phyloP scores from a whole-genome alignment of 2,329 filamentous ascomycete species.

The Aspergillus sp. region DNA sequence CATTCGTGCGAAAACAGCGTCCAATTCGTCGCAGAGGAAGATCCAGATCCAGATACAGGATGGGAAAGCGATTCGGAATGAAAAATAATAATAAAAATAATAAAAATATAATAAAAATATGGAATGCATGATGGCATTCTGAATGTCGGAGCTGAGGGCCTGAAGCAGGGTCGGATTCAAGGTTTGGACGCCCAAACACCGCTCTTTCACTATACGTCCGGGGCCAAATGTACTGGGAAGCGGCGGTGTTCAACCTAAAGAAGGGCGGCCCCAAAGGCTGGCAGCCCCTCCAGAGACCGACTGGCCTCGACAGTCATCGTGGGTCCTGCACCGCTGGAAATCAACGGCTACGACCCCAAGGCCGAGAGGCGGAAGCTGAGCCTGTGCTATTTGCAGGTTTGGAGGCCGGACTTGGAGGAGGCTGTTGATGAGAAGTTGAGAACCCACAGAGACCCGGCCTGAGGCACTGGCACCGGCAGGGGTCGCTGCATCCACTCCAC shows the following conservation, averaged over 20 bases:
- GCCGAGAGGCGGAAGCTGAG: too few relatives aligned
- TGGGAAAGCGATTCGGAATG: not conserved
- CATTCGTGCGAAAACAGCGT: not conserved
- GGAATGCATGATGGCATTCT: too few relatives aligned
- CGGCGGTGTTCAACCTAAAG: conserved; percentile 1
- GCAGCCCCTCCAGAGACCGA: too few relatives aligned
- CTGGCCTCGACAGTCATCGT: not conserved
- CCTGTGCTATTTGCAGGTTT: too few relatives aligned
- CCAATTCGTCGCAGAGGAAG: not conserved
- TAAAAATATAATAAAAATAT: not conserved
- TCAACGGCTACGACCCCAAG: too few relatives aligned
- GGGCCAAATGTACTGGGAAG: not conserved
- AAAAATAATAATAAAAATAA: not conserved
- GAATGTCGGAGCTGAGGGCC: conserved; percentile 5
- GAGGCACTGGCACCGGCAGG: too few relatives aligned
- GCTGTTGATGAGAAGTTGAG: not conserved
- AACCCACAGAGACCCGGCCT: too few relatives aligned
- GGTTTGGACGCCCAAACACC: not conserved
- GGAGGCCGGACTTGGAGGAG: not conserved
- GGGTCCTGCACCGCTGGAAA: not conserved
- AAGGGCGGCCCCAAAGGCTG: too few relatives aligned
- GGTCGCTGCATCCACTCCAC: not conserved
- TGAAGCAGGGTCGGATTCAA: not conserved
- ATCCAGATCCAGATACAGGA: not conserved
- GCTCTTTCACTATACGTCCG: not conserved